A percentile compares a stretch with the other conserved stretches of the same genome.
Conservation (phyloP, 2,329 filamentous ascomycete species). For the Alternaria rosae region DNA sequence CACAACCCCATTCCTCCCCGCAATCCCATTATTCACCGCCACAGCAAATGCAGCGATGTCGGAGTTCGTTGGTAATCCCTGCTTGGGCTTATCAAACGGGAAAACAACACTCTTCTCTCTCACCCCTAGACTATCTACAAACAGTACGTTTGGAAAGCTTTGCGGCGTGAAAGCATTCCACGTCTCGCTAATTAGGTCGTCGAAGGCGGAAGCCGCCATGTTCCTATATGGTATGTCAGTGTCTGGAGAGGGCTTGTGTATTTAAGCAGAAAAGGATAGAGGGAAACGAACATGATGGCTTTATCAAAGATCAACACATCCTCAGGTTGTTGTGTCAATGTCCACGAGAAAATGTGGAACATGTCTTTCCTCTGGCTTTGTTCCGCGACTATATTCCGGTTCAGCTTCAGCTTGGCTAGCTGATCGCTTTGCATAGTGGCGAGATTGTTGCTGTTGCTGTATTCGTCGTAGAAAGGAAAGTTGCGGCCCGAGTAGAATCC, state of each 20-base stretch:
- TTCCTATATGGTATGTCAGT: conserved; percentile 20
- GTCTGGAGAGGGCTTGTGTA: background rate
- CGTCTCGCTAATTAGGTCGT: conserved; percentile 42
- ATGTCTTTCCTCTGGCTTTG: conserved; percentile 33
- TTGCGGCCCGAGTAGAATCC: conserved; percentile 46
- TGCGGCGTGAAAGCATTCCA: conserved; percentile 46
- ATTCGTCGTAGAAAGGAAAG: conserved; percentile 48
- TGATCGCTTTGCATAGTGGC: conserved; percentile 48
- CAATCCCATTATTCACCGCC: conserved; percentile 47
- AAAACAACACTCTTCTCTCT: conserved; percentile 43
- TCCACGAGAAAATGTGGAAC: conserved; percentile 50
- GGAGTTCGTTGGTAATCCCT: conserved; percentile 25
- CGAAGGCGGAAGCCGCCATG: conserved; percentile 38
- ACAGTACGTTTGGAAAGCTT: conserved; percentile 47
- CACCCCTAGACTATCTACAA: conserved; percentile 44
- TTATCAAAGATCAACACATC: conserved; percentile 44
- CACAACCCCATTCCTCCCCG: conserved; percentile 38
- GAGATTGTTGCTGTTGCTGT: conserved; percentile 46
- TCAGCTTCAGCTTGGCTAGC: conserved; percentile 44
- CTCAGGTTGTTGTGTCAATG: conserved; percentile 44
- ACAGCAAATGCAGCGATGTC: conserved; percentile 46
- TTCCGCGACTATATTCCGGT: conserved; percentile 39
- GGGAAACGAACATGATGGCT: conserved; percentile 35
- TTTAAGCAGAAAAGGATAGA: background rate
- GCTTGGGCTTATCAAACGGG: conserved; percentile 37